Percentiles rank a stretch among this genome's conserved stretches.
These are phyloP conservation scores for Diddensiella santjacobensis DNA, from an alignment of 805 yeast species.

Conservation along the genomic window DNA sequence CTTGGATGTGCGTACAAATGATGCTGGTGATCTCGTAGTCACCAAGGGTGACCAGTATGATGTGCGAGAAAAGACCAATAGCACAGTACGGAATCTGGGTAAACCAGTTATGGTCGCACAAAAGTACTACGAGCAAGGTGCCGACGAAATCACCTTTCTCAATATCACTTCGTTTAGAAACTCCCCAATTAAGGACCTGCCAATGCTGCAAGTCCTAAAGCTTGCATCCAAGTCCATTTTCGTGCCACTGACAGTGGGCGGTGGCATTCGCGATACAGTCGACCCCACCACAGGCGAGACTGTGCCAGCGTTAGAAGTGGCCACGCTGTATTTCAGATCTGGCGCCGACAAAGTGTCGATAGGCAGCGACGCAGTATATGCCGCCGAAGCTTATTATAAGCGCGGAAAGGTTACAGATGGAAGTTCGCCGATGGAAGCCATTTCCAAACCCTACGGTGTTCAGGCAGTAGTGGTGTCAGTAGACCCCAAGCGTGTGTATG, in stretches of 20 bases:
- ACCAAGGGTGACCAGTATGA: constrained; percentile 99
- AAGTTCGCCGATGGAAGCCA: constrained; percentile 84
- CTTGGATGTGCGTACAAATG: constrained; percentile 93
- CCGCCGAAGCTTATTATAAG: constrained; percentile 78
- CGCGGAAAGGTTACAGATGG: constrained; percentile 62
- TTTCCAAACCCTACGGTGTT: constrained; percentile 85
- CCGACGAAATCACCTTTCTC: constrained; percentile 92
- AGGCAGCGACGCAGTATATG: constrained; percentile 94
- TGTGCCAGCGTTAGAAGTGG: constrained; percentile 85
- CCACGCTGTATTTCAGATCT: constrained; percentile 84
- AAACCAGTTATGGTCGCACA: constrained; percentile 95
- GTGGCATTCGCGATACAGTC: constrained; percentile 87
- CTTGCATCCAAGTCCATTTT: constrained; percentile 84
- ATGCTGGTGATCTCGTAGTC: constrained; percentile 90
- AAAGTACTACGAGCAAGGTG: constrained; percentile 87
- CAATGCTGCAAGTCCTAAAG: constrained; percentile 87
- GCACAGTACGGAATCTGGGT: constrained; percentile 84
- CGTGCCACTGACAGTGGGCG: constrained; percentile 97
- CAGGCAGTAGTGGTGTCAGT: constrained; percentile 98
- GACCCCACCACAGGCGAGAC: constrained; percentile 74
- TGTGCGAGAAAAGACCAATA: constrained; percentile 72
- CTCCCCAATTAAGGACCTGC: constrained; percentile 88
- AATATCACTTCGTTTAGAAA: constrained; percentile 95
- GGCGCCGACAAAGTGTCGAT: constrained; percentile 98
- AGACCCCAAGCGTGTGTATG: constrained; percentile 90